Evolutionary conservation across 495 filamentous ascomycete genomes (phyloP).

Genomic region (Aspergillus ellipticus): DNA sequence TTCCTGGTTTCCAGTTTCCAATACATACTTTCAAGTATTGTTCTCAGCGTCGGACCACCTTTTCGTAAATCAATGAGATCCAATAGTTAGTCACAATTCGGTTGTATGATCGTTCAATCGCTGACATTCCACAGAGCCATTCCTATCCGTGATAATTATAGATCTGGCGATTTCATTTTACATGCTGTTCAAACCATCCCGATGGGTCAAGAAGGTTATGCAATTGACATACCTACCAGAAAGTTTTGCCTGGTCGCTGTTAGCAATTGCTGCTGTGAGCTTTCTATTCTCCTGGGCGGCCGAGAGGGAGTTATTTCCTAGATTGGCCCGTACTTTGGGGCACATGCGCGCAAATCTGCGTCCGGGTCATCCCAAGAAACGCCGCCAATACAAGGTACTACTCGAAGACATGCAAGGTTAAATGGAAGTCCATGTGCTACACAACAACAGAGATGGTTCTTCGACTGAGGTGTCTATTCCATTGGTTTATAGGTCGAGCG

Average conservation of each 20-base stretch:
- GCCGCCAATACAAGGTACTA: constrained; percentile 85
- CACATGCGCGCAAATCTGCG: constrained; percentile 51
- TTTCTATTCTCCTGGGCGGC: constrained; percentile 64
- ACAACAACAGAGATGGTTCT: neutral
- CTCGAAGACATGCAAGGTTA: constrained; percentile 58
- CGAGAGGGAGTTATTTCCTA: constrained; percentile 67
- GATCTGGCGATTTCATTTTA: constrained; percentile 63
- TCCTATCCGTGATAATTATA: constrained; percentile 70
- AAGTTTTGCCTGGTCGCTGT: constrained; percentile 66
- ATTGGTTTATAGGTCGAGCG: neutral
- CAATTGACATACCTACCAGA: constrained; percentile 72
- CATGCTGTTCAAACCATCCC: constrained; percentile 71
- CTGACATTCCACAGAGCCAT: constrained; percentile 58
- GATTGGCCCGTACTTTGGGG: constrained; percentile 66
- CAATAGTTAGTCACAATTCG: constrained; percentile 59
- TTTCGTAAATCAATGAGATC: constrained; percentile 77
- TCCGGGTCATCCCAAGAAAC: constrained; percentile 60
- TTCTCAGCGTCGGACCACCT: constrained; percentile 83
- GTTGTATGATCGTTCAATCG: too few relatives aligned
- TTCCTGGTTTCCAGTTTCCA: constrained; percentile 91
- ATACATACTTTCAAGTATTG: constrained; percentile 84
- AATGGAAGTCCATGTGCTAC: neutral
- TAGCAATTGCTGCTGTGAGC: constrained; percentile 63
- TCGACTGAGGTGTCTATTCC: neutral
- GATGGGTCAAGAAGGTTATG: constrained; percentile 71